phyloP scores from a whole-genome alignment of 169 alveolate genomes.

The Plasmodium gallinaceum region DNA sequence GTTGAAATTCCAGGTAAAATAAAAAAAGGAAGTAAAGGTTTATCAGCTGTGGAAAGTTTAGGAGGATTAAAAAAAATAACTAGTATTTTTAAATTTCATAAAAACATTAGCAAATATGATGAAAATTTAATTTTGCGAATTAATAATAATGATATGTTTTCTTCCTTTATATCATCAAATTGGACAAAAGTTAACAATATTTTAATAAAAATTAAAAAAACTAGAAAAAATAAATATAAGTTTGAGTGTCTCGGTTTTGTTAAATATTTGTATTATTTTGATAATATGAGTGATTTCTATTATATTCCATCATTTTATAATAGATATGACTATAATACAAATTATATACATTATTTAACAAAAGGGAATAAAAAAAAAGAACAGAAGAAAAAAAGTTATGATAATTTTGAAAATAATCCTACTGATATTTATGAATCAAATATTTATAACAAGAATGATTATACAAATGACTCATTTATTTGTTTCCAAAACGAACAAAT shows the following conservation, averaged over 20 bases:
- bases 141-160: conserved; percentile 71
- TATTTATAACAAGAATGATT: not conserved
- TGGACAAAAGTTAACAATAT: conserved; percentile 60
- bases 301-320: conserved; percentile 73
- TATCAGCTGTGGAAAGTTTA: conserved; percentile 75
- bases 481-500: not conserved
- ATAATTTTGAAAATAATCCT: not conserved
- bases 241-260: conserved; percentile 70
- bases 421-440: not conserved
- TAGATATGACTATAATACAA: conserved; percentile 39
- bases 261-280: conserved; percentile 66
- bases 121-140: conserved; percentile 45
- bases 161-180: conserved; percentile 60
- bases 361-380: conserved; percentile 10
- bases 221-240: conserved; percentile 46
- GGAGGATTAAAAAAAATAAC: conserved; percentile 74
- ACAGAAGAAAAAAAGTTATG: not conserved
- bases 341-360: conserved; percentile 58
- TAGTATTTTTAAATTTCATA: conserved; percentile 28
- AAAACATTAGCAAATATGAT: conserved; percentile 19
- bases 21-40: conserved; percentile 57
- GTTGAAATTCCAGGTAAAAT: conserved; percentile 71
- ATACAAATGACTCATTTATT: not conserved
- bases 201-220: conserved; percentile 64
- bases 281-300: conserved; percentile 64